Evolutionary conservation across 2,329 filamentous ascomycete genomes (phyloP).

Genomic region (Zymoseptoria tritici): DNA sequence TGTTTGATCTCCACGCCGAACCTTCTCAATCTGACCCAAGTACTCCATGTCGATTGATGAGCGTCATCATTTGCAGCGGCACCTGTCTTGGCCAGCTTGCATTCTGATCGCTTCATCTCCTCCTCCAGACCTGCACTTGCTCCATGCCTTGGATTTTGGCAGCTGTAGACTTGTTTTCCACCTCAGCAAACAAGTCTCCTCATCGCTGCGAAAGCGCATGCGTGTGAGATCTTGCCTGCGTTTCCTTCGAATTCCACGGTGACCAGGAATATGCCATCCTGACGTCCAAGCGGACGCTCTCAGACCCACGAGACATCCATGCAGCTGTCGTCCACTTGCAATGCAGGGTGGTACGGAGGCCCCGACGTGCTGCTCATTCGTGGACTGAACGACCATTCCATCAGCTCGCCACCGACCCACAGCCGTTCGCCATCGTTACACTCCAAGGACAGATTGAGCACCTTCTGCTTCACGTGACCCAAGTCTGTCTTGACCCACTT

Average conservation of each 20-base stretch:
- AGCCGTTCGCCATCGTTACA: background rate
- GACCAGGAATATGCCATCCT: background rate
- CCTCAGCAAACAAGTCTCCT: background rate
- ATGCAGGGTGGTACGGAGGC: background rate
- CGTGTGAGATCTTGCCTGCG: background rate
- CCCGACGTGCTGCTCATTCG: background rate
- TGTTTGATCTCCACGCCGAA: too few species aligned
- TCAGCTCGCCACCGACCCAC: background rate
- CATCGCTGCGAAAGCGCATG: background rate
- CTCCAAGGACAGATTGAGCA: background rate
- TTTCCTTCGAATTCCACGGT: background rate
- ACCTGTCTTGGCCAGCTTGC: background rate
- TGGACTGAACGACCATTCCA: background rate
- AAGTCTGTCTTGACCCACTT: background rate
- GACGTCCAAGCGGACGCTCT: background rate
- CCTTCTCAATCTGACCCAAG: background rate
- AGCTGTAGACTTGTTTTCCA: background rate
- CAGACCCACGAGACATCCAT: background rate
- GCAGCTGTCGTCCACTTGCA: background rate
- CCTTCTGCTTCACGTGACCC: background rate
- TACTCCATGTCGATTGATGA: background rate
- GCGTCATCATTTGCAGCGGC: background rate
- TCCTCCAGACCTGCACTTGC: background rate
- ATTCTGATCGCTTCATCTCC: background rate
- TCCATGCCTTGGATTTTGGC: background rate